Evolutionary conservation across 768 basidiomycete species (phyloP), one percentile per base, ranked within the genome.

Genomic region (Hericium rajendrae): DNA sequence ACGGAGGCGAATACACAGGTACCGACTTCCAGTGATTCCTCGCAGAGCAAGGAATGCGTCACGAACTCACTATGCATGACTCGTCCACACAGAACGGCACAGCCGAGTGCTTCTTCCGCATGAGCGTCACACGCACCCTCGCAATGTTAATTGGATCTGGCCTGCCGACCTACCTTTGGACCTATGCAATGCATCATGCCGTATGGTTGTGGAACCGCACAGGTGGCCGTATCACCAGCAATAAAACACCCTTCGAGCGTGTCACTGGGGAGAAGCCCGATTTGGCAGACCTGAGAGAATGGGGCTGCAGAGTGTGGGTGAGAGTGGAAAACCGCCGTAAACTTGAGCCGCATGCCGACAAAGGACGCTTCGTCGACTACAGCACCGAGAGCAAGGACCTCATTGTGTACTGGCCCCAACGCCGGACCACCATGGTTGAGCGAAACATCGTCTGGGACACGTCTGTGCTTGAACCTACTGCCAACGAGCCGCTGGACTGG

Each of bases 341-440:
- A 22, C 51, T 52, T 2, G 37, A 22, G 51, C 51, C 32, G 18
- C 28, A 15, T 16, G 32, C 28, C 6, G 16, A 38, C 10, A 28
- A 52, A 38, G 51, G 51, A 0, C 57, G 59, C 10, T 77, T 70
- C 69, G 60, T 76, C 11, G 72, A 75, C 0, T 71, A 68, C 62
- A 69, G 74, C 58, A 54, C 65, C 1, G 59, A 70, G 22, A 70
- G 68, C 53, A 69, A 66, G n/a, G 70, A 66, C 0, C 67, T 70
- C 38, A 61, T 62, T 0, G 65, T 74, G 18, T 75, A 73, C 56
- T 69, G 69, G 63, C 60, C 68, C 3, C 58, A 65, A 9, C 57
- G 56, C 39, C 51, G 55, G 5, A 52, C 50, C 0, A 62, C 74
- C 18, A 65, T 63, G 1, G 67, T 71, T 6, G 68, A 74, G 62